Conservation (phyloP, 768 basidiomycete genomes). For the Agrocybe pediades region DNA sequence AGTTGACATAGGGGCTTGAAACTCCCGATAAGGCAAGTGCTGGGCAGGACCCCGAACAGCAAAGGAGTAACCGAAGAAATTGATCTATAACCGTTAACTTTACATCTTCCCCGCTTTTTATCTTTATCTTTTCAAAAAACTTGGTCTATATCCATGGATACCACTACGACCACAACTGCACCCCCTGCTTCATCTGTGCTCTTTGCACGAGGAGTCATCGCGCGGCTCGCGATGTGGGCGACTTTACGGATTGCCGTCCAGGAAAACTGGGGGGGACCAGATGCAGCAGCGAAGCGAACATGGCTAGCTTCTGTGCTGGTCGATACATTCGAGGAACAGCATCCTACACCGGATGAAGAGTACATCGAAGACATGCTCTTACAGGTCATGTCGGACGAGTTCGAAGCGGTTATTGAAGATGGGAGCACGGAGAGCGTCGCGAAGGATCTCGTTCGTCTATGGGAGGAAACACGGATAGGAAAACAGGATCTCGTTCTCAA, state of each 20-base stretch:
- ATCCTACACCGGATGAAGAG: conserved; percentile 55
- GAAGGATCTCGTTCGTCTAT: conserved; percentile 68
- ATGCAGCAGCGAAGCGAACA: conserved; percentile 67
- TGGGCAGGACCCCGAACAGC: no score
- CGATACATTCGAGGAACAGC: conserved; percentile 70
- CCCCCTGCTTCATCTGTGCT: conserved; percentile 56
- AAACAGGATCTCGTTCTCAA: conserved; percentile 50
- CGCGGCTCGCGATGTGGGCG: conserved; percentile 83
- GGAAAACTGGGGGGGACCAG: conserved; percentile 85
- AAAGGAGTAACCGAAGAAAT: no score
- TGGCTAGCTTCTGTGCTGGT: conserved; percentile 85
- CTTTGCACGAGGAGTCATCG: conserved; percentile 86
- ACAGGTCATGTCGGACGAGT: conserved; percentile 88
- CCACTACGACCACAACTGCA: conserved; percentile 9
- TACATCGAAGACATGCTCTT: conserved; percentile 83
- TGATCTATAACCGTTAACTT: no score
- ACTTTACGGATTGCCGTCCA: conserved; percentile 85
- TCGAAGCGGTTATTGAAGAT: conserved; percentile 83
- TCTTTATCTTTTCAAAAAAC: neutral
- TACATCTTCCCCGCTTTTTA: no score
- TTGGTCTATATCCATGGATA: neutral
- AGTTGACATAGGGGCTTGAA: no score
- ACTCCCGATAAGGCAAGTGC: no score
- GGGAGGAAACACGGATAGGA: conserved; percentile 53
- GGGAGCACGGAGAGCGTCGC: conserved; percentile 78